Base-by-base conservation (phyloP, 768 basidiomycete species). In the Phylloporus sp. region DNA sequence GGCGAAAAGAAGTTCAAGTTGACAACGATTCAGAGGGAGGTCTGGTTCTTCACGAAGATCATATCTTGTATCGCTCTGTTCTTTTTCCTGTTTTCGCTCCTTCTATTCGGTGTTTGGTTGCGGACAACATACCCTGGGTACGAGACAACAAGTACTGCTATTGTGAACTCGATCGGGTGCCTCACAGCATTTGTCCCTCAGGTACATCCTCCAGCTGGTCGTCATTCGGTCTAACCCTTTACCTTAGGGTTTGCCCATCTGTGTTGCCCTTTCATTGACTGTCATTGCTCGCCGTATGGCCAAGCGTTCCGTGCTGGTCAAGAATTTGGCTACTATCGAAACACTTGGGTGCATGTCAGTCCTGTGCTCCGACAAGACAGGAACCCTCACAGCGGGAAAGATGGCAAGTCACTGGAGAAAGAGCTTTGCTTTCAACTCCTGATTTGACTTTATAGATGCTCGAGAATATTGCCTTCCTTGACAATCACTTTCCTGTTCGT, bases 311-410 rank as follows among this genome's bases (percentile, higher is more conserved):
- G 69, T 75, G 9, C 58, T 75, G 33, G 75, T 76, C 48, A 77
- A 77, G 53, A 72, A 71, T 22, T 58, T 79, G 42, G 71, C 73
- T 31, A 78, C 73, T 3, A 72, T 79, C 41, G 78, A 79, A 53
- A 75, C 75, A 1, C 66, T 79, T 26, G 78, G 78, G 4, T 65
- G 68, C 23, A 75, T 80, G 61, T 71, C 72, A 7, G 70, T 77
- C 34, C 49, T 80, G 14, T 76, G 75, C 57, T 74, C 74, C 7
- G 78, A 80, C 64, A 80, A 80, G 56, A 73, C 74, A 3, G 74
- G 74, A 21, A 77, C 73, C 1, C 64, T 79, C 22, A 78, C 73
- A 0, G 60, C 71, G 26, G 72, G 71, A 10, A 66, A 64, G 49
- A 79, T 79, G 78, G 67, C 66, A 35, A 43, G 61, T 49, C 34